Percentiles rank a stretch among this genome's conserved stretches.
phyloP scores from a whole-genome alignment of 345 rosid species.

The Mercurialis annua region DNA sequence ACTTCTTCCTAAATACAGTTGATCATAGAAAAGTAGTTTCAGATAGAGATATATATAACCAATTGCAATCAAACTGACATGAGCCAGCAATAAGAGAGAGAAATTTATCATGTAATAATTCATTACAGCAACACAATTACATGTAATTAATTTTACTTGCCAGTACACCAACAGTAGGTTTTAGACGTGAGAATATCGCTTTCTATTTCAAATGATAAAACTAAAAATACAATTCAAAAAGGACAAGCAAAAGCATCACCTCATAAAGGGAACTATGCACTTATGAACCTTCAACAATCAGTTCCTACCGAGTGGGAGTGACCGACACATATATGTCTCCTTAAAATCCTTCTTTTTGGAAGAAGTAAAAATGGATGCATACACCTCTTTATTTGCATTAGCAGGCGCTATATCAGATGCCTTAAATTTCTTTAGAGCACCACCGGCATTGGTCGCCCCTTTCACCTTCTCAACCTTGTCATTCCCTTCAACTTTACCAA shows the following conservation, averaged over 20 bases:
- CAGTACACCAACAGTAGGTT: background rate
- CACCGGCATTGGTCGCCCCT: conserved; percentile 27
- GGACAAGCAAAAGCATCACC: conserved; percentile 10
- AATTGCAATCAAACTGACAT: too few relatives aligned
- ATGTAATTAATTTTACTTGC: background rate
- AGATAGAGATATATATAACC: too few relatives aligned
- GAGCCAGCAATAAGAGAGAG: background rate
- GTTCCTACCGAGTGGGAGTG: conserved; percentile 83
- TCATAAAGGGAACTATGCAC: conserved; percentile 7
- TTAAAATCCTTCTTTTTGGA: conserved; percentile 62
- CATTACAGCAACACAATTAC: background rate
- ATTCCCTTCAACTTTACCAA: conserved; percentile 38
- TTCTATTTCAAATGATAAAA: background rate
- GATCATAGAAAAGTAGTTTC: too few relatives aligned
- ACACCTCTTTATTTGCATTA: conserved; percentile 78
- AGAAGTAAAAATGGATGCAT: conserved; percentile 86
- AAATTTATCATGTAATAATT: background rate
- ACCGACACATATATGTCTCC: conserved; percentile 82
- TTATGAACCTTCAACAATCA: conserved; percentile 30
- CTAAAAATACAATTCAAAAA: background rate
- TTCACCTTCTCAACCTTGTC: conserved; percentile 38
- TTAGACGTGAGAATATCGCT: background rate
- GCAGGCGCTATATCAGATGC: conserved; percentile 60
- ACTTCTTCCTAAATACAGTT: too few relatives aligned
- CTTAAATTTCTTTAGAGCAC: conserved; percentile 55